Conservation (phyloP, 139 green algal species). For the Chlorella ohadii region DNA sequence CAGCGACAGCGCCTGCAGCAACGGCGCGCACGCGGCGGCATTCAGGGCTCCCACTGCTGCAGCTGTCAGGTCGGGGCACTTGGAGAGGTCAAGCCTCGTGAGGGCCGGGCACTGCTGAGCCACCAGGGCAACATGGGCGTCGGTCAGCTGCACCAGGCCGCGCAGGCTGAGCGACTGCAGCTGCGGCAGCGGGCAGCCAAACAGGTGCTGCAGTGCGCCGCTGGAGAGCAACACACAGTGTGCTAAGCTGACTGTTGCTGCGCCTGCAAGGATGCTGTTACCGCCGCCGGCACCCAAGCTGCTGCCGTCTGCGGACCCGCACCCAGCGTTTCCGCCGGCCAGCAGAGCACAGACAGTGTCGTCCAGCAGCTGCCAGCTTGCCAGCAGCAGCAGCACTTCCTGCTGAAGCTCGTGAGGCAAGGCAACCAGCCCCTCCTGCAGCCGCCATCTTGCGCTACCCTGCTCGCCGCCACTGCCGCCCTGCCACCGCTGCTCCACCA, state of each 20-base stretch:
- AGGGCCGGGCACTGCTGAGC: background rate
- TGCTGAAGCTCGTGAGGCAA: slow-evolving; percentile 18
- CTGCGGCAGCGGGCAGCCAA: background rate
- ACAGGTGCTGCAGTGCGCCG: background rate
- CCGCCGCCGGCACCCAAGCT: too few relatives aligned
- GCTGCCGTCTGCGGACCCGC: too few relatives aligned
- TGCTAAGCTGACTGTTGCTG: background rate
- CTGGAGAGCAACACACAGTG: slow-evolving; percentile 2
- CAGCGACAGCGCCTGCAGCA: slow-evolving; percentile 5
- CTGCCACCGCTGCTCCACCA: background rate
- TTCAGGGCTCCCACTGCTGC: background rate
- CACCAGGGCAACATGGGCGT: background rate
- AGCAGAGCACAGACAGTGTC: background rate
- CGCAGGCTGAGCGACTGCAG: slow-evolving; percentile 16
- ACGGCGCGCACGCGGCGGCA: background rate
- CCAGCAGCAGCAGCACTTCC: slow-evolving; percentile 28
- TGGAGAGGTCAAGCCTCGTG: background rate
- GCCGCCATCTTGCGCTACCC: background rate
- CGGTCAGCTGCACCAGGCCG: background rate
- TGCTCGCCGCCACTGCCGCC: background rate
- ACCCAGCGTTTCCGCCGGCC: background rate
- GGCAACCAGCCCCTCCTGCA: background rate
- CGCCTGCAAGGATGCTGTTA: background rate
- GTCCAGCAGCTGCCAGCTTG: slow-evolving; percentile 17
- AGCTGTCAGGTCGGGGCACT: slow-evolving; percentile 1